Percentiles rank a stretch among this genome's conserved stretches.
Conservation (phyloP, 108 stramenopile species). For the Cyclotella baltica region DNA sequence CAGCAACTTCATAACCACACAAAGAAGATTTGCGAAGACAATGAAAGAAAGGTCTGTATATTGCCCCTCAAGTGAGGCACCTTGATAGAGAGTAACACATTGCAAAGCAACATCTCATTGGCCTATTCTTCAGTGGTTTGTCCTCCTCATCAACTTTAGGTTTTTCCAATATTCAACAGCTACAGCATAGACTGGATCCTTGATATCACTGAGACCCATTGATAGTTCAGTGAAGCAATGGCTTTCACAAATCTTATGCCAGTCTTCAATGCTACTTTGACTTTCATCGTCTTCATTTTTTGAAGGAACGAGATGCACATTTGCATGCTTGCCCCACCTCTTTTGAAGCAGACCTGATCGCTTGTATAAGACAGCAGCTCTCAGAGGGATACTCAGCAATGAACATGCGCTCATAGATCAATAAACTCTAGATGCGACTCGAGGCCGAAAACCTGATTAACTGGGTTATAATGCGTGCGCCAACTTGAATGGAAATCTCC, state of each 20-base stretch:
- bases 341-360: background rate
- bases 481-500: no score
- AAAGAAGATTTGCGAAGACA: background rate
- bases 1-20: background rate
- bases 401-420: background rate
- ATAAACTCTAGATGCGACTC: no score
- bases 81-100: background rate
- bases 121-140: no score
- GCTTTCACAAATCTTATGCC: background rate
- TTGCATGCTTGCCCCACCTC: background rate
- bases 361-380: background rate
- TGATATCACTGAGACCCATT: background rate
- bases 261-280: background rate
- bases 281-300: background rate
- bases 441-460: no score
- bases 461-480: no score
- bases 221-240: background rate
- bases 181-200: background rate
- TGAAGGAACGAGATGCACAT: background rate
- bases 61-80: background rate
- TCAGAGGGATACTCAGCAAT: background rate
- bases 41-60: background rate
- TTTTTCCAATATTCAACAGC: background rate
- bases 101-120: background rate
- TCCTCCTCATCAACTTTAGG: background rate